A percentile compares a stretch with the other conserved stretches of the same genome.
These are phyloP conservation scores for Raphanus sativus DNA, from an alignment of 345 rosid species.

Conservation along the genomic window DNA sequence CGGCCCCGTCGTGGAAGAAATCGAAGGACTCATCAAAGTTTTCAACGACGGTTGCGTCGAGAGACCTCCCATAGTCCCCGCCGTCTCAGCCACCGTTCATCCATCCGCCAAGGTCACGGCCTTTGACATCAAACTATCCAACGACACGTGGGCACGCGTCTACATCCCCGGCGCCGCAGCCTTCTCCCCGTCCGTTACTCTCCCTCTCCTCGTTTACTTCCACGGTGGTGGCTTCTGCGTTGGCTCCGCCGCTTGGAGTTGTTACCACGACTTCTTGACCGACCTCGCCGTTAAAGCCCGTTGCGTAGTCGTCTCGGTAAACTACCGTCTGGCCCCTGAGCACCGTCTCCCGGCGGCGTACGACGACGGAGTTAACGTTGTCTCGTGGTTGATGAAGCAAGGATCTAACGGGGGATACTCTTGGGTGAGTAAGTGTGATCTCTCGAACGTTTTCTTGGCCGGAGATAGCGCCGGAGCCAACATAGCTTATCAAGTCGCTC, in stretches of 20 bases:
- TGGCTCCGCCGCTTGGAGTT: conserved; percentile 68
- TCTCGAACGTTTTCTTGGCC: conserved; percentile 50
- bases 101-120: conserved; percentile 35
- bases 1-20: conserved; percentile 54
- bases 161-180: conserved; percentile 28
- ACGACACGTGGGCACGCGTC: conserved; percentile 46
- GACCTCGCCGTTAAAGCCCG: conserved; percentile 47
- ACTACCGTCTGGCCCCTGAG: conserved; percentile 66
- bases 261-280: conserved; percentile 62
- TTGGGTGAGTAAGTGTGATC: conserved; percentile 51
- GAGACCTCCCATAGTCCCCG: conserved; percentile 58
- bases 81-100: conserved; percentile 41
- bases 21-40: conserved; percentile 67
- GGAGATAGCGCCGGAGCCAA: conserved; percentile 86
- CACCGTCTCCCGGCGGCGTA: conserved; percentile 63
- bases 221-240: conserved; percentile 78
- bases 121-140: conserved; percentile 37
- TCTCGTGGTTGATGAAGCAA: conserved; percentile 60
- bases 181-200: conserved; percentile 35
- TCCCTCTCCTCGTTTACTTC: conserved; percentile 65
- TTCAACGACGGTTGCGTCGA: conserved; percentile 65
- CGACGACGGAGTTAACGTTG: conserved; percentile 58
- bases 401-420: conserved; percentile 43
- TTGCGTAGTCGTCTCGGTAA: conserved; percentile 51
- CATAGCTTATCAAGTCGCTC: conserved; percentile 54